phyloP scores from a whole-genome alignment of 2,329 filamentous ascomycete species.

The Fusarium floridanum region DNA sequence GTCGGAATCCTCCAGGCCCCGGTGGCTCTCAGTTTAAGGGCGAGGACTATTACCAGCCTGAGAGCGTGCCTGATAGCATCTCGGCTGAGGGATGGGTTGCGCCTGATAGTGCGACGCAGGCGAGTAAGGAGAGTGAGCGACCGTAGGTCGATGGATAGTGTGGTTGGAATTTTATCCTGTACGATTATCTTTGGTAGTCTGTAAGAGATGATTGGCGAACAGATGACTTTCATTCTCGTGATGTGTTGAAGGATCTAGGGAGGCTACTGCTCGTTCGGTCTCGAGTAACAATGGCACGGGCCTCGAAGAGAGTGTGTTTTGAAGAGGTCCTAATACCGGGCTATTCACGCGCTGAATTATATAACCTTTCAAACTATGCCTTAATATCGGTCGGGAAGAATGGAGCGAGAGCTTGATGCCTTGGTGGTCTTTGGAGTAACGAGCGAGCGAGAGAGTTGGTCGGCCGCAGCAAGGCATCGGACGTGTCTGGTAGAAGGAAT shows the following conservation, averaged over 20 bases:
- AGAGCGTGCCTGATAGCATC: slow-evolving; percentile 58
- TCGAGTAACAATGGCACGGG: background rate
- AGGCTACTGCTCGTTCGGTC: background rate
- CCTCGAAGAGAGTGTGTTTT: background rate
- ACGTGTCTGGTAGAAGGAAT: background rate
- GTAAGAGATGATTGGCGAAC: slow-evolving; percentile 28
- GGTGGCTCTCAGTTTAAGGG: slow-evolving; percentile 57
- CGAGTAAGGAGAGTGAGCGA: slow-evolving; percentile 45
- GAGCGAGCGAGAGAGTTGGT: background rate
- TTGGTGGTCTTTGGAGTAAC: background rate
- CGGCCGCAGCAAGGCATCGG: background rate
- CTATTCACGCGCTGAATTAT: background rate
- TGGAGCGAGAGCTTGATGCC: background rate
- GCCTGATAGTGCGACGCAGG: slow-evolving; percentile 56
- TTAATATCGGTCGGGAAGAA: background rate
- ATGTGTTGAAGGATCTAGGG: no score
- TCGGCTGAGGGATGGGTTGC: slow-evolving; percentile 58
- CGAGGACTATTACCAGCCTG: slow-evolving; percentile 55
- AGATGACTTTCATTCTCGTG: background rate
- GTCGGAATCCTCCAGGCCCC: slow-evolving; percentile 50
- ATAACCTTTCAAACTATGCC: background rate
- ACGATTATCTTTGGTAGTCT: slow-evolving; percentile 22
- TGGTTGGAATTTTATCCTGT: slow-evolving; percentile 13
- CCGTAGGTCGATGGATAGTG: slow-evolving; percentile 1
- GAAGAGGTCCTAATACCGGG: background rate